Evolutionary conservation across 768 basidiomycete genomes (phyloP).

Genomic region (Pleurotus djamor): DNA sequence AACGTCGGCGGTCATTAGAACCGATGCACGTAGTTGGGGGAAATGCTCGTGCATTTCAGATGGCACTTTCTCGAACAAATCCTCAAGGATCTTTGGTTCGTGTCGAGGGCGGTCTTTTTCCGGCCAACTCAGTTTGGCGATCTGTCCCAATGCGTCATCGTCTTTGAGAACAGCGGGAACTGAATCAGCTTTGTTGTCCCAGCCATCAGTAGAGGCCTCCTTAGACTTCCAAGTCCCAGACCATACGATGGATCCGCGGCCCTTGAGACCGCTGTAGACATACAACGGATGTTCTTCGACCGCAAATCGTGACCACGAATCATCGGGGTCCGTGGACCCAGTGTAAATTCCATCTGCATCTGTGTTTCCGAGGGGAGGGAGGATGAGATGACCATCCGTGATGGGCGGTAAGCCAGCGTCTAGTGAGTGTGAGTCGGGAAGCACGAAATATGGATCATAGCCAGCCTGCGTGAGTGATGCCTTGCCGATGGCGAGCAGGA

Average conservation of each 20-base stretch:
- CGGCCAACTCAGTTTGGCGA: too few species aligned
- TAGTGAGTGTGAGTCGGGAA: neutral
- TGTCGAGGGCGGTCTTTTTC: too few species aligned
- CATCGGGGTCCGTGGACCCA: neutral
- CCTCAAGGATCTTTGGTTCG: too few species aligned
- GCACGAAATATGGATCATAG: slow-evolving; percentile 13
- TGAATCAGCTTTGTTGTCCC: too few species aligned
- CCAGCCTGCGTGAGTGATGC: slow-evolving; percentile 8
- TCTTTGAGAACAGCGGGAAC: too few species aligned
- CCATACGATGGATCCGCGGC: slow-evolving; percentile 13
- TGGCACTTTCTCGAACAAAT: too few species aligned
- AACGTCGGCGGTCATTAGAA: too few species aligned
- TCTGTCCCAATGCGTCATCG: too few species aligned
- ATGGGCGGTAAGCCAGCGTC: neutral
- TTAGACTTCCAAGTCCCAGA: too few species aligned
- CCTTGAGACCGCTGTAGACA: slow-evolving; percentile 10
- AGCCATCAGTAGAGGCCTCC: too few species aligned
- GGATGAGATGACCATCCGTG: neutral
- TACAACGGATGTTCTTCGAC: slow-evolving; percentile 3
- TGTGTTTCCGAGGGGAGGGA: neutral
- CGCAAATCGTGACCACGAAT: neutral
- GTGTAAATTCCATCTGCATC: neutral
- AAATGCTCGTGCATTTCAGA: too few species aligned
- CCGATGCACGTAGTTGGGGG: too few species aligned
- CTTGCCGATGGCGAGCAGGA: slow-evolving; percentile 1